Base-by-base conservation (phyloP, 257 asterid species). In the Lavandula angustifolia region DNA sequence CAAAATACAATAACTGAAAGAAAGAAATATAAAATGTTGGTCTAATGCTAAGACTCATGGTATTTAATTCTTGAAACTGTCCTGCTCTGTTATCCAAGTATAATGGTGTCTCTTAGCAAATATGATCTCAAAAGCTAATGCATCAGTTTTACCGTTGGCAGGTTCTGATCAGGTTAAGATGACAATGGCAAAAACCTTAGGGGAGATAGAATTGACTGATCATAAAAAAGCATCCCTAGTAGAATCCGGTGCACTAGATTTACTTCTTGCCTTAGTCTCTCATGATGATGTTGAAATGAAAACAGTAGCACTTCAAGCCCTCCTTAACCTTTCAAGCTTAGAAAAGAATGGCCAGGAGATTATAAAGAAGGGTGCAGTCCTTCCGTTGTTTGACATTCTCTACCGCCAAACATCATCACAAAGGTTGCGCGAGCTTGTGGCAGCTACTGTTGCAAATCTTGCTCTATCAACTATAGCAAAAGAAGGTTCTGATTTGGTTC, bases 161-260 rank as follows among this genome's bases (percentile, higher is more conserved):
- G 92, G 87, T 59, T 67, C 81, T 9, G 76, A 80, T 66, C 76
- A 73, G 66, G 84, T 81, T 54, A 83, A 83, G 82, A 74, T 76
- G 75, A 76, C 54, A 40, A 85, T 85, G 92, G 89, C 89, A 9
- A 77, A 65, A 75, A 65, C 84, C 55, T 67, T 85, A 73, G 82
- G 82, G 18, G 92, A 83, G 67, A 76, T 79, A 78, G 92, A 85
- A 72, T 67, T 85, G 66, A 81, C 89, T 10, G 87, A 82, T 73
- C 89, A 81, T 53, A 82, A 77, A 54, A 85, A 85, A 75, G 72
- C 75, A 48, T 78, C 79, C 50, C 74, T 85, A 9, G 75, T 80
- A 6, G 84, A 85, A 64, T 72, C 65, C 18, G 92, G 92, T 63
- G 85, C 75, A 48, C 73, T 80, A 57, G 73, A 73, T 73, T 66